Conservation (phyloP, 371 early-diverging fungal genomes). For the Mycotypha africana region DNA sequence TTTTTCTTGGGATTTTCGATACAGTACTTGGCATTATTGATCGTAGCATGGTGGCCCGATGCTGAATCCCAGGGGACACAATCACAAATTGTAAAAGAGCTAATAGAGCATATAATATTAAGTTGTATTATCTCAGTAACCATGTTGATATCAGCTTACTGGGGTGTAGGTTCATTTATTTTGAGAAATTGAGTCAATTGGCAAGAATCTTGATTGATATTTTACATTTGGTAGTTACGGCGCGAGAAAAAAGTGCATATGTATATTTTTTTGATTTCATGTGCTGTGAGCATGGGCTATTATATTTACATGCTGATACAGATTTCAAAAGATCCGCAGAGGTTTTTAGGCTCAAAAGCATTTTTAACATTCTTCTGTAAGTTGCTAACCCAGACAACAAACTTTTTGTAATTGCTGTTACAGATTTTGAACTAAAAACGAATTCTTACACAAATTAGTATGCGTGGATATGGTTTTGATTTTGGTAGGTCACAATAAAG, state of each 20-base stretch:
- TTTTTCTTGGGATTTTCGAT: constrained; percentile 83
- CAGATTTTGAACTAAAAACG: too few relatives aligned
- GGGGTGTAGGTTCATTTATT: constrained; percentile 63
- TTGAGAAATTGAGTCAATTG: constrained; percentile 16
- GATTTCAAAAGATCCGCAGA: constrained; percentile 50
- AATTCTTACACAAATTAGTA: constrained; percentile 3
- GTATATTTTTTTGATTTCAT: constrained; percentile 51
- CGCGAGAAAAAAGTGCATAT: constrained; percentile 55
- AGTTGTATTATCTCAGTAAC: constrained; percentile 68
- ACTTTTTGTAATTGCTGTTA: not conserved
- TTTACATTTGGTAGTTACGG: constrained; percentile 9
- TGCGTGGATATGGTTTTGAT: constrained; percentile 27
- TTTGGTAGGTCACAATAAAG: constrained; percentile 17
- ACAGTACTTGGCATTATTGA: constrained; percentile 75
- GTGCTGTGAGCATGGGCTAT: constrained; percentile 56
- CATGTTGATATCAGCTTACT: constrained; percentile 69
- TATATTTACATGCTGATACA: constrained; percentile 68
- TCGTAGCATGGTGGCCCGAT: constrained; percentile 49
- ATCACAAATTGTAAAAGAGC: constrained; percentile 33
- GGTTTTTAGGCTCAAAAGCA: constrained; percentile 49
- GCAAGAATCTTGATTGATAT: not conserved
- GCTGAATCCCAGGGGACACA: constrained; percentile 47
- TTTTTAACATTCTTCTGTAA: constrained; percentile 69
- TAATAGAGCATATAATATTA: constrained; percentile 65
- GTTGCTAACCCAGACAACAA: constrained; percentile 7